Conservation (phyloP, 257 asterid species). For the Ophiorrhiza pumila region DNA sequence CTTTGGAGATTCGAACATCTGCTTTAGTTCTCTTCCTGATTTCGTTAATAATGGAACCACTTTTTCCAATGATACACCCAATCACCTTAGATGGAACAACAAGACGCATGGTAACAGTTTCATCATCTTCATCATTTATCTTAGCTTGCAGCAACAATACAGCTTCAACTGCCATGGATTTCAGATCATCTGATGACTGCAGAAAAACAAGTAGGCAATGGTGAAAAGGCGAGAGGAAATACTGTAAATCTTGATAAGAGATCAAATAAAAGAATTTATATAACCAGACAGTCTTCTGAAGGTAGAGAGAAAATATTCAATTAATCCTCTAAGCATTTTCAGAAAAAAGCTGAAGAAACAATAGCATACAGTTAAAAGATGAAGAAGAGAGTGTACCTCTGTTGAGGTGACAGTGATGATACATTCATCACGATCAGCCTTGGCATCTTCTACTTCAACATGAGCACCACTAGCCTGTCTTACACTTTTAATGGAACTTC, state of each 20-base stretch:
- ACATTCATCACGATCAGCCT: conserved; percentile 61
- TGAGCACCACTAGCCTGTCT: conserved; percentile 90
- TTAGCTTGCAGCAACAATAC: conserved; percentile 80
- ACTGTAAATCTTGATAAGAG: neutral
- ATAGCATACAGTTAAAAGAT: neutral
- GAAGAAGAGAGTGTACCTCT: conserved; percentile 50
- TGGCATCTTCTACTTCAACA: conserved; percentile 79
- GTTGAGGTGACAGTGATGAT: conserved; percentile 64
- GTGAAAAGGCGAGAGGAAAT: neutral
- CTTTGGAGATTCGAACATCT: conserved; percentile 80
- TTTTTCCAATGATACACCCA: conserved; percentile 88
- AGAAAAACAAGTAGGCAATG: conserved; percentile 4
- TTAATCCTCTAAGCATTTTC: neutral
- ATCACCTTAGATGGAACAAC: conserved; percentile 84
- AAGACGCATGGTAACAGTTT: conserved; percentile 60
- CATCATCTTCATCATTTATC: conserved; percentile 77
- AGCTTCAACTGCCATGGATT: conserved; percentile 93
- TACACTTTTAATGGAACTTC: conserved; percentile 65
- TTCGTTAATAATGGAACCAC: conserved; percentile 84
- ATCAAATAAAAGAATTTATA: neutral
- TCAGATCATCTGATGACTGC: conserved; percentile 57
- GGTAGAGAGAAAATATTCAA: neutral
- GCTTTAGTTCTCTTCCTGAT: conserved; percentile 86
- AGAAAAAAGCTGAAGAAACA: neutral
- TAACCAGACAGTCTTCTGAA: neutral